Evolutionary conservation across 2,329 filamentous ascomycete species (phyloP).

Genomic region (Chrysosporium keratinophilum): DNA sequence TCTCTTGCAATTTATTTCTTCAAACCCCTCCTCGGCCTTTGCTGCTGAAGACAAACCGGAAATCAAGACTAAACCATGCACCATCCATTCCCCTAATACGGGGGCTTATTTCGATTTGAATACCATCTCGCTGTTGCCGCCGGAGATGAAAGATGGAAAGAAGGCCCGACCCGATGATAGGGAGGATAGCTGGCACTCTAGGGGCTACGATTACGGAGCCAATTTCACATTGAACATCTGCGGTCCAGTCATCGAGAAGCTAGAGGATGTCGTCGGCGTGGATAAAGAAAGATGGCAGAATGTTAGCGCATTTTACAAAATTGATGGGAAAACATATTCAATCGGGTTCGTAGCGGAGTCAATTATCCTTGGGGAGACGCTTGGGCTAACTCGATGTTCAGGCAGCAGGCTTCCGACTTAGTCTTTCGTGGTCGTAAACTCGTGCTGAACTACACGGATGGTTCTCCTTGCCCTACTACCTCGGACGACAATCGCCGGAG

Average conservation of each 20-base stretch:
- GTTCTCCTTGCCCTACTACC: slow-evolving; percentile 53
- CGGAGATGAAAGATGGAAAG: slow-evolving; percentile 33
- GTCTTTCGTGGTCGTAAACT: slow-evolving; percentile 49
- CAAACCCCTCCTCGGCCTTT: slow-evolving; percentile 24
- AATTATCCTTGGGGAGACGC: not conserved
- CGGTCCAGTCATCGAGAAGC: slow-evolving; percentile 39
- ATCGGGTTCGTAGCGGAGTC: slow-evolving; percentile 33
- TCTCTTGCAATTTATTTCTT: slow-evolving; percentile 26
- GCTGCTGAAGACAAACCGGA: slow-evolving; percentile 35
- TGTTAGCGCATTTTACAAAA: slow-evolving; percentile 41
- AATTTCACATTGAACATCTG: slow-evolving; percentile 45
- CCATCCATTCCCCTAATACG: slow-evolving; percentile 50
- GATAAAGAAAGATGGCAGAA: slow-evolving; percentile 35
- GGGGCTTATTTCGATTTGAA: slow-evolving; percentile 56
- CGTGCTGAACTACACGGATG: slow-evolving; percentile 64
- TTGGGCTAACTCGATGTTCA: slow-evolving; percentile 14
- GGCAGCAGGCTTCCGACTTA: slow-evolving; percentile 37
- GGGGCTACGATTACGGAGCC: slow-evolving; percentile 40
- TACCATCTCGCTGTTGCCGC: slow-evolving; percentile 44
- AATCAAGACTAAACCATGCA: slow-evolving; percentile 44
- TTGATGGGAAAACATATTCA: slow-evolving; percentile 36
- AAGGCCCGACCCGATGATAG: slow-evolving; percentile 31
- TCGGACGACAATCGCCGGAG: slow-evolving; percentile 9
- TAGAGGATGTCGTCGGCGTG: slow-evolving; percentile 40
- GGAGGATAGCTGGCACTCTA: slow-evolving; percentile 40